Evolutionary conservation across 1,284 basidiomycete species (phyloP), one percentile per base, ranked within the genome.

Genomic region (Xerocomus amazonicus): DNA sequence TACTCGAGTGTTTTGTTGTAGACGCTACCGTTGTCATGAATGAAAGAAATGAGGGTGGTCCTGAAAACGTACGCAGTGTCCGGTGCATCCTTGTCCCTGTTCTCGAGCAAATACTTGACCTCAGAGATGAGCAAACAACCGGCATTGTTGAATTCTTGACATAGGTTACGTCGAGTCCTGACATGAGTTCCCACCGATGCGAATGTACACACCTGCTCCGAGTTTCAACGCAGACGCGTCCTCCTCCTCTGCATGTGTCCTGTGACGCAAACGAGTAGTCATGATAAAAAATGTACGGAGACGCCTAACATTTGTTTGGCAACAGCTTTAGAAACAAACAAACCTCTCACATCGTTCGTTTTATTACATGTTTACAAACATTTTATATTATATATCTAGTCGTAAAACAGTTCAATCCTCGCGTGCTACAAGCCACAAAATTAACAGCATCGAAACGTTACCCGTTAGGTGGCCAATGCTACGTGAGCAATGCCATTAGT

Each of bases 1-100:
- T 95, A 95, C 58, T 94, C 92, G 42, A 90, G 74, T 0, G 93
- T 94, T 68, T 96, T 95, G 69, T 91, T 92, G 67, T 91, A 94
- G 12, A 96, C 91, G 35, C 92, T 92, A 57, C 31, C 26, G 9
- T 31, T 17, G 17, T 10, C 19, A 31, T 28, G 4, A 2, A 0
- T 5, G 23, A 19, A 14, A 3, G 10, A 13, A 27, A 33, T 14
- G 8, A 10, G 3, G 12, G 17, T 28, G 34, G 26, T 1, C 5
- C 6, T 9, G 17, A 23, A 37, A 10, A 29, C 48, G 48, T 40
- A 49, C 48, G 84, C 81, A 45, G 87, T 91, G 60, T 92, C 87
- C 2, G 88, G 88, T 0, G 87, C 83, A 59, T 87, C 87, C 66
- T 88, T 89, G 66, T 90, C 85, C 53, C 87, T 76, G 66, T 92